A percentile compares a stretch with the other conserved stretches of the same genome.
phyloP scores from a whole-genome alignment of 2,329 filamentous ascomycete genomes.

The Lachnellula occidentalis region DNA sequence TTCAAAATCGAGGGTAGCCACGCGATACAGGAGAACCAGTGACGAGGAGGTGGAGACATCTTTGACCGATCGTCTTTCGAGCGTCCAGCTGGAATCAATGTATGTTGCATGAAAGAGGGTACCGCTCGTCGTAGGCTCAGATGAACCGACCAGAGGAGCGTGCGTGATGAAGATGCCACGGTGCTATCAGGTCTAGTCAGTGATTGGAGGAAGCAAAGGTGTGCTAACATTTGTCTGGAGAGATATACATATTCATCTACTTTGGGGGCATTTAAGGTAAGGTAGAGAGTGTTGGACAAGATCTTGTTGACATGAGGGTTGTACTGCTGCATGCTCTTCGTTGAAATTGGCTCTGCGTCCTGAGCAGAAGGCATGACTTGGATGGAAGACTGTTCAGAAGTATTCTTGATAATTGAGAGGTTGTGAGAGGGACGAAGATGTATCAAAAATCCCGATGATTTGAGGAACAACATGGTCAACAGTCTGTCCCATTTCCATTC shows the following conservation, averaged over 20 bases:
- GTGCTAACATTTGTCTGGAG: background rate
- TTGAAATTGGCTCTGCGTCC: background rate
- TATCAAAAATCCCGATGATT: background rate
- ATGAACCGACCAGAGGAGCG: slow-evolving; percentile 5
- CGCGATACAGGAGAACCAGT: slow-evolving; percentile 18
- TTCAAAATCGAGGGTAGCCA: slow-evolving; percentile 15
- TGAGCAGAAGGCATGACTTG: background rate
- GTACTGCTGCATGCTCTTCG: background rate
- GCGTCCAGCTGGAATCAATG: slow-evolving; percentile 8
- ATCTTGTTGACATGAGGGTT: slow-evolving; percentile 16
- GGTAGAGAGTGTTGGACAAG: slow-evolving; percentile 19
- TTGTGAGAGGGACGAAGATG: background rate
- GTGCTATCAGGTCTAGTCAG: slow-evolving; percentile 15
- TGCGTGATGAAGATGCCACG: slow-evolving; percentile 24
- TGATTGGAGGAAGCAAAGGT: no score
- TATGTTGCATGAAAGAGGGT: slow-evolving; percentile 24
- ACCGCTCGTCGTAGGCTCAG: slow-evolving; percentile 11
- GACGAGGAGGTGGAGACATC: slow-evolving; percentile 18
- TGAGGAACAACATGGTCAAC: background rate
- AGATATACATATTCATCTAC: slow-evolving; percentile 23
- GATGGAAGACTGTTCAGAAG: background rate
- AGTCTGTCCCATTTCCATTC: background rate
- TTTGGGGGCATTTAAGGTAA: slow-evolving; percentile 24
- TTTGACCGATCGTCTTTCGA: slow-evolving; percentile 14
- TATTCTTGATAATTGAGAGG: background rate